Conservation (phyloP, 2,329 filamentous ascomycete species). For the Macroventuria anomochaeta region DNA sequence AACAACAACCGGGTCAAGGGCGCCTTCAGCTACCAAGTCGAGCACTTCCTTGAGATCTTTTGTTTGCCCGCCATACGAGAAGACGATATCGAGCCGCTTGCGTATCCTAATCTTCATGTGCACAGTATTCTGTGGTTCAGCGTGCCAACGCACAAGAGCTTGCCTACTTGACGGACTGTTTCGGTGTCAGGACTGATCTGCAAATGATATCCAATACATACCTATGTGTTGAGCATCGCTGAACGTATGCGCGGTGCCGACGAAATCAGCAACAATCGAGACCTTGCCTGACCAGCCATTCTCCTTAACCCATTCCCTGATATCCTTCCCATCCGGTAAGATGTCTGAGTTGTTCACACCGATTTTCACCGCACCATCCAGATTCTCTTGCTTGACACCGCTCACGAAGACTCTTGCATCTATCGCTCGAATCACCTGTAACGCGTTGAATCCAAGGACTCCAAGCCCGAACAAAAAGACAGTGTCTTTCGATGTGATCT, state of each 20-base stretch:
- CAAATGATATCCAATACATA: neutral
- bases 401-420: slow-evolving; percentile 28
- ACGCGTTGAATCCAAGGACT: slow-evolving; percentile 31
- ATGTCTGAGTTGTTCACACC: slow-evolving; percentile 21
- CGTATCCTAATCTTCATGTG: slow-evolving; percentile 32
- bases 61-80: slow-evolving; percentile 31
- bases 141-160: slow-evolving; percentile 30
- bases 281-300: slow-evolving; percentile 29
- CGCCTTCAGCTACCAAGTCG: slow-evolving; percentile 22
- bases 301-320: slow-evolving; percentile 26
- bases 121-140: slow-evolving; percentile 34
- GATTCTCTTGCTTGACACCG: slow-evolving; percentile 32
- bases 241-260: slow-evolving; percentile 29
- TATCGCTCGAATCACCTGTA: slow-evolving; percentile 27
- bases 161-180: slow-evolving; percentile 28
- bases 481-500: slow-evolving; percentile 19
- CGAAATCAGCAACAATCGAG: slow-evolving; percentile 28
- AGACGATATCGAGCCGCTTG: slow-evolving; percentile 28
- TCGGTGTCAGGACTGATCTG: neutral
- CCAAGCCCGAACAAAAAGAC: slow-evolving; percentile 33
- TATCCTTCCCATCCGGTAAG: slow-evolving; percentile 23
- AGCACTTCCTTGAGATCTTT: slow-evolving; percentile 25
- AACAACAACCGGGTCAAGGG: slow-evolving; percentile 26
- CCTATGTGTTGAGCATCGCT: slow-evolving; percentile 31
- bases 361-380: slow-evolving; percentile 25